A percentile compares a stretch with the other conserved stretches of the same genome.
Evolutionary conservation across 2,329 filamentous ascomycete species (phyloP).

Genomic region (Colletotrichum tofieldiae): DNA sequence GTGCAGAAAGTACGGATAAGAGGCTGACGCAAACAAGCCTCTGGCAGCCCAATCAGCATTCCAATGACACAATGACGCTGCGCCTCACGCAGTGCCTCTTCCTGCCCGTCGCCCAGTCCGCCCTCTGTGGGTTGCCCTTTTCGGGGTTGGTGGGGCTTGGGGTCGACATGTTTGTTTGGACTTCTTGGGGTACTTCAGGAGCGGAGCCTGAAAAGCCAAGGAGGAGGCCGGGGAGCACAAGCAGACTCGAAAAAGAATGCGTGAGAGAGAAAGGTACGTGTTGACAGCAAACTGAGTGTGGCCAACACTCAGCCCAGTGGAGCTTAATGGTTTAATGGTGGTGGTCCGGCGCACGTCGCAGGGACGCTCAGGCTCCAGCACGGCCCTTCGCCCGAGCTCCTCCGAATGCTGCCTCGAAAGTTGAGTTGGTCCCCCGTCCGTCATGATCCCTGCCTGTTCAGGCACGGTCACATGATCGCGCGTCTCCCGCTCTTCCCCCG

Average conservation of each 20-base stretch:
- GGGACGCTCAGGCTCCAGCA: constrained; percentile 31
- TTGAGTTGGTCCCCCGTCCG: constrained; percentile 4
- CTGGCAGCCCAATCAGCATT: constrained; percentile 5
- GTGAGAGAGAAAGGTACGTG: neutral
- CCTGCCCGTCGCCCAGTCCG: neutral
- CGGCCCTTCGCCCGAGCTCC: constrained; percentile 25
- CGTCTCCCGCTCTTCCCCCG: constrained; percentile 21
- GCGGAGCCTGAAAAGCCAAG: neutral
- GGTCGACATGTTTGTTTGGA: constrained; percentile 21
- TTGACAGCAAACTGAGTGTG: constrained; percentile 7
- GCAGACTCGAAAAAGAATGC: neutral
- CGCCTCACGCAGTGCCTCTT: constrained; percentile 12
- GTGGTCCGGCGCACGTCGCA: constrained; percentile 20
- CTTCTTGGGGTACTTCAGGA: neutral
- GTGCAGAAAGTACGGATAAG: constrained; percentile 8
- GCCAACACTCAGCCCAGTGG: constrained; percentile 4
- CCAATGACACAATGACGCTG: constrained; percentile 8
- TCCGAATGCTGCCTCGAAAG: constrained; percentile 1
- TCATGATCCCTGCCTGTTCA: neutral
- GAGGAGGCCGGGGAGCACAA: neutral
- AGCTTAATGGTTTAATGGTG: neutral
- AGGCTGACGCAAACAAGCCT: constrained; percentile 28
- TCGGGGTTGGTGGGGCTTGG: constrained; percentile 14
- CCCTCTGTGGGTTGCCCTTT: constrained; percentile 17
- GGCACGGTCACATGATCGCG: constrained; percentile 38